These are phyloP conservation scores for Leccinum variicolor DNA, from an alignment of 768 basidiomycete species.

Conservation along the genomic window DNA sequence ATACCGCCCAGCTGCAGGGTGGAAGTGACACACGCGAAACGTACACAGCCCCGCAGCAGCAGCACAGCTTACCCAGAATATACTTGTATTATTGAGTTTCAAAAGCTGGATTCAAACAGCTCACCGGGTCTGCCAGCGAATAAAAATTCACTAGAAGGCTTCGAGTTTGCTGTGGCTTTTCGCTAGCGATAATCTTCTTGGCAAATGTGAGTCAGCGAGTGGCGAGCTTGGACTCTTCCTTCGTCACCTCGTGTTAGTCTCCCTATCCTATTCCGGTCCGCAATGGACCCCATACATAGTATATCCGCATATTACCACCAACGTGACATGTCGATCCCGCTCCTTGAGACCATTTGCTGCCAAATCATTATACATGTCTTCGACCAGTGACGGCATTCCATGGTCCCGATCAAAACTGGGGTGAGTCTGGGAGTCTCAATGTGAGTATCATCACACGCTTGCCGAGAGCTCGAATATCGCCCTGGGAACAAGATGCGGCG, in stretches of 20 bases:
- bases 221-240: conserved; percentile 1
- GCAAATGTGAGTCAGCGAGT: conserved; percentile 4
- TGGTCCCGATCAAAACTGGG: conserved; percentile 8
- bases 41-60: background rate
- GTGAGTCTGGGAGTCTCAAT: background rate
- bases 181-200: too few relatives aligned
- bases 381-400: conserved; percentile 16
- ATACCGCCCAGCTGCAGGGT: background rate
- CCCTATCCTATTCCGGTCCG: too few relatives aligned
- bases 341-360: background rate
- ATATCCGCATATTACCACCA: conserved; percentile 11
- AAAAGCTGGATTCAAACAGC: background rate
- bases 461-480: background rate
- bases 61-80: conserved; percentile 3
- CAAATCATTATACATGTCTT: background rate
- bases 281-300: too few relatives aligned
- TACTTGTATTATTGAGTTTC: background rate
- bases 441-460: conserved; percentile 3
- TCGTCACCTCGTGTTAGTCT: conserved; percentile 17
- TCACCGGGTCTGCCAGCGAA: conserved; percentile 5
- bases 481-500: background rate
- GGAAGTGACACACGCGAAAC: conserved; percentile 6
- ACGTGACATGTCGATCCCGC: conserved; percentile 22
- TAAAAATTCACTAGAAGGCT: background rate
- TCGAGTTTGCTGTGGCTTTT: background rate